Conservation (phyloP, 2,329 filamentous ascomycete species). For the Cladorrhinum sp. region DNA sequence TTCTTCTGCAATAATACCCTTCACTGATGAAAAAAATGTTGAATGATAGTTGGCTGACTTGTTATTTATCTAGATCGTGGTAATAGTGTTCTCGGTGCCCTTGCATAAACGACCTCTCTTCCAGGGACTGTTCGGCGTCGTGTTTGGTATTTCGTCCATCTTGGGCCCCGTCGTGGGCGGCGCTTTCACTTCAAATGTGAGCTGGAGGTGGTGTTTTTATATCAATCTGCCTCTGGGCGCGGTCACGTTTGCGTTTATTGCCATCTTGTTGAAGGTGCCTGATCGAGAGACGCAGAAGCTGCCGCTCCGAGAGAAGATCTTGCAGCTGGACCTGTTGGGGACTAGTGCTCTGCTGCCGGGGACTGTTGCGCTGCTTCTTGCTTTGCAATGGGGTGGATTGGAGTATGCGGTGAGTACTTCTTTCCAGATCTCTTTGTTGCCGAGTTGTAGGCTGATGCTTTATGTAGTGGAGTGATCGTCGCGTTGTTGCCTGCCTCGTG, state of each 20-base stretch:
- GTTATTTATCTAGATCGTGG: slow-evolving; percentile 24
- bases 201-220: slow-evolving; percentile 44
- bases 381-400: slow-evolving; percentile 28
- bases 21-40: no score
- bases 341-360: slow-evolving; percentile 21
- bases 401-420: slow-evolving; percentile 14
- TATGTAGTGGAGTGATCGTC: slow-evolving; percentile 38
- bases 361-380: slow-evolving; percentile 24
- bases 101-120: slow-evolving; percentile 31
- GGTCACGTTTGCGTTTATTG: slow-evolving; percentile 30
- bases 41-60: background rate
- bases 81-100: slow-evolving; percentile 34
- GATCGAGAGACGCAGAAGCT: slow-evolving; percentile 16
- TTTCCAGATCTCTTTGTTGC: slow-evolving; percentile 31
- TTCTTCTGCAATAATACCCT: no score
- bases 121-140: slow-evolving; percentile 33
- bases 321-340: slow-evolving; percentile 25
- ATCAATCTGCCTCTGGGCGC: slow-evolving; percentile 42
- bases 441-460: background rate
- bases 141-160: slow-evolving; percentile 36
- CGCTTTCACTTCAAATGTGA: slow-evolving; percentile 35
- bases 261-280: slow-evolving; percentile 22
- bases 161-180: slow-evolving; percentile 37
- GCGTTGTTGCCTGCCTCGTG: background rate
- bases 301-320: slow-evolving; percentile 22